Evolutionary conservation across 805 yeast species (phyloP).

Genomic region (Naumovozyma baii): DNA sequence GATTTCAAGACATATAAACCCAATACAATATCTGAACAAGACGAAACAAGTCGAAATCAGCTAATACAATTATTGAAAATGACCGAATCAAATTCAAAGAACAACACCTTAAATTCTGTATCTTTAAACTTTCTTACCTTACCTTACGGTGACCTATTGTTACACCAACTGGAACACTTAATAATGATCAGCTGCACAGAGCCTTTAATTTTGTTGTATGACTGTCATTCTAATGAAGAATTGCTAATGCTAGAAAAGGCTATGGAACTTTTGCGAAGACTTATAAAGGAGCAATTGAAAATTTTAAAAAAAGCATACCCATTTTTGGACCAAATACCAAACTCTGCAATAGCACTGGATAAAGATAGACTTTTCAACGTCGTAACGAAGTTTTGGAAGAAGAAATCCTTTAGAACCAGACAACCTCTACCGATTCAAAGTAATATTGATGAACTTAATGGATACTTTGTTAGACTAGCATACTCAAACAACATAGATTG

Average conservation of each 20-base stretch:
- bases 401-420: slow-evolving; percentile 22
- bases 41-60: not conserved
- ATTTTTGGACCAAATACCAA: slow-evolving; percentile 15
- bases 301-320: slow-evolving; percentile 13
- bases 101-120: not conserved
- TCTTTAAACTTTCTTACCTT: slow-evolving; percentile 1
- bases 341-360: slow-evolving; percentile 20
- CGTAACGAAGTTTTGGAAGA: slow-evolving; percentile 26
- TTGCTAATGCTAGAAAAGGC: slow-evolving; percentile 8
- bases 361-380: slow-evolving; percentile 29
- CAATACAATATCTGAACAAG: not conserved
- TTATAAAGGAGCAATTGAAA: slow-evolving; percentile 19
- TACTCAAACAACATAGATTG: slow-evolving; percentile 33
- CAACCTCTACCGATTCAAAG: slow-evolving; percentile 33
- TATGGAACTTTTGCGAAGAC: slow-evolving; percentile 5
- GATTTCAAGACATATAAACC: slow-evolving; percentile 5
- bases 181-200: slow-evolving; percentile 20
- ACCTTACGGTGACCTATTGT: slow-evolving; percentile 17
- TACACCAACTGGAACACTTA: slow-evolving; percentile 16
- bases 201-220: slow-evolving; percentile 19
- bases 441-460: slow-evolving; percentile 61
- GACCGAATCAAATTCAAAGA: slow-evolving; percentile 2
- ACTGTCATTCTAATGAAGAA: slow-evolving; percentile 15
- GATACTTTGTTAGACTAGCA: slow-evolving; percentile 50
- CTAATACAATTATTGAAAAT: slow-evolving; percentile 4